Conservation (phyloP, 371 early-diverging fungal genomes). For the Syncephalastrum monosporum region DNA sequence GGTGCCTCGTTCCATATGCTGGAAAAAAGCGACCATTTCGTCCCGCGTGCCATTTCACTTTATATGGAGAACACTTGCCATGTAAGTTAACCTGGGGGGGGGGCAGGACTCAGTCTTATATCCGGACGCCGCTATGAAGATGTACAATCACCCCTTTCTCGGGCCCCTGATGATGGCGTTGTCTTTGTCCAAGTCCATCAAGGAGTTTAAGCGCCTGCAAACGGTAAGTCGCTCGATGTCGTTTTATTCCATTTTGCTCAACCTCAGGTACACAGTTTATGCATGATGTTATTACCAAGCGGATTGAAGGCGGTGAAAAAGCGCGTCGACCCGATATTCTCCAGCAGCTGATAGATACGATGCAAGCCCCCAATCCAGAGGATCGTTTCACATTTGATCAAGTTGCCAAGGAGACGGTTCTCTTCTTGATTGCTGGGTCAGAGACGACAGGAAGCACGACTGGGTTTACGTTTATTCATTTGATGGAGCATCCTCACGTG, state of each 20-base stretch:
- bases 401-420: slow-evolving; percentile 26
- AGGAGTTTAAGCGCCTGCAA: too few species aligned
- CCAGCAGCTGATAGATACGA: slow-evolving; percentile 24
- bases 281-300: slow-evolving; percentile 18
- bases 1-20: slow-evolving; percentile 45
- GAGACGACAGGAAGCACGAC: slow-evolving; percentile 32
- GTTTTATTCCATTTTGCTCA: too few species aligned
- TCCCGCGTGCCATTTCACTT: slow-evolving; percentile 17
- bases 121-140: background rate
- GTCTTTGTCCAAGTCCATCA: too few species aligned
- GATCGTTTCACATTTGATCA: slow-evolving; percentile 20
- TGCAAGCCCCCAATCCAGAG: slow-evolving; percentile 13
- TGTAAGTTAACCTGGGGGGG: slow-evolving; percentile 1
- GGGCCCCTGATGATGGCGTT: background rate
- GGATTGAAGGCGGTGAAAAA: slow-evolving; percentile 11
- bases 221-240: too few species aligned
- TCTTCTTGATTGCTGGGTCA: slow-evolving; percentile 34
- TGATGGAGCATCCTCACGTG: slow-evolving; percentile 17
- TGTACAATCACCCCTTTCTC: slow-evolving; percentile 3
- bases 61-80: background rate
- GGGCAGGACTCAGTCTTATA: too few species aligned
- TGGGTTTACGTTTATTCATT: slow-evolving; percentile 23
- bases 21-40: slow-evolving; percentile 27
- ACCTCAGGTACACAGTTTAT: slow-evolving; percentile 17
- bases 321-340: slow-evolving; percentile 30